phyloP scores from a whole-genome alignment of 345 rosid species.

The Brassica napus region DNA sequence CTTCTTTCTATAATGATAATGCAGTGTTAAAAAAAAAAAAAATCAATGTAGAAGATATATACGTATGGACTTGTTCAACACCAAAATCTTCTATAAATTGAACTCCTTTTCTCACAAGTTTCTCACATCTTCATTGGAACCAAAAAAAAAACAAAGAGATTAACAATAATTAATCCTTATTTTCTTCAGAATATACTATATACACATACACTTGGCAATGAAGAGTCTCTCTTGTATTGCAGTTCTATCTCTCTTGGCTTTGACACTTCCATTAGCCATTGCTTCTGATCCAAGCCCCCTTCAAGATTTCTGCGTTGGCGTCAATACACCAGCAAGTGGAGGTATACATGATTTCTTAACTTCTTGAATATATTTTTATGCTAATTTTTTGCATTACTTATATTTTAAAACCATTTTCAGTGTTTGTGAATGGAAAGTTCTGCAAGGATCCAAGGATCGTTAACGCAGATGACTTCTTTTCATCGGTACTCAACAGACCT shows the following conservation, averaged over 20 bases:
- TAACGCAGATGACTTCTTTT: constrained; percentile 24
- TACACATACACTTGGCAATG: neutral
- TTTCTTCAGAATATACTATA: neutral
- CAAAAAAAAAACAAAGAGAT: neutral
- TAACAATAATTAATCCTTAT: neutral
- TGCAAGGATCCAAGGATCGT: constrained; percentile 27
- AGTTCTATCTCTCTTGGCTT: constrained; percentile 20
- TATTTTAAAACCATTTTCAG: neutral
- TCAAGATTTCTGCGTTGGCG: constrained; percentile 33
- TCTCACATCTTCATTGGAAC: constrained; percentile 2
- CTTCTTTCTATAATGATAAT: too few relatives aligned
- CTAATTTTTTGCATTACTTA: neutral
- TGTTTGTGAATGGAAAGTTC: constrained; percentile 37
- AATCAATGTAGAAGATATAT: neutral
- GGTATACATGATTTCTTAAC: constrained; percentile 3
- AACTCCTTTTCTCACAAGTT: neutral
- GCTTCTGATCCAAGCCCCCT: constrained; percentile 33
- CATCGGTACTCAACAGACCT: constrained; percentile 7
- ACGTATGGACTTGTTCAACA: constrained; percentile 13
- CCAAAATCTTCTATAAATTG: constrained; percentile 8
- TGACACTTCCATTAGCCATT: constrained; percentile 12
- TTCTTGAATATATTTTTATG: neutral
- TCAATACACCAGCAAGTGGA: constrained; percentile 27
- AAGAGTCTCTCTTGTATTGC: constrained; percentile 11
- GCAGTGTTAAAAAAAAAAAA: neutral